Conservation (phyloP, 2,329 filamentous ascomycete genomes). For the Fusarium xylarioides region DNA sequence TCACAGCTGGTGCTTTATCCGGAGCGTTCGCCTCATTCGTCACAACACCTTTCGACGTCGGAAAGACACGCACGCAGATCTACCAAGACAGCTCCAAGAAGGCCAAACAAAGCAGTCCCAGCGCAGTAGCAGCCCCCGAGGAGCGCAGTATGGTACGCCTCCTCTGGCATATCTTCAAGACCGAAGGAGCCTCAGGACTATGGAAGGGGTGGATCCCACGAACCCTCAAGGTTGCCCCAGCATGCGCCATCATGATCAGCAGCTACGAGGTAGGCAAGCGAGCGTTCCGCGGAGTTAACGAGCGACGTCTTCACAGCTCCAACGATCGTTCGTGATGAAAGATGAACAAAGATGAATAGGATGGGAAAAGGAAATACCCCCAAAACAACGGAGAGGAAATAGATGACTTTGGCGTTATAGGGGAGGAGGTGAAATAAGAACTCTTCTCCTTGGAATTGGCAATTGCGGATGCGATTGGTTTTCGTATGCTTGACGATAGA, state of each 20-base stretch:
- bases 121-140: slow-evolving; percentile 67
- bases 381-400: background rate
- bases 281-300: slow-evolving; percentile 80
- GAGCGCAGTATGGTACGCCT: slow-evolving; percentile 81
- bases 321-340: slow-evolving; percentile 12
- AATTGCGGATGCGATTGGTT: background rate
- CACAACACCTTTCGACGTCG: slow-evolving; percentile 96
- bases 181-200: slow-evolving; percentile 81
- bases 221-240: slow-evolving; percentile 92
- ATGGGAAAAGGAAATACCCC: slow-evolving; percentile 21
- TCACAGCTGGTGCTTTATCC: slow-evolving; percentile 83
- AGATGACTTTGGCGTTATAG: slow-evolving; percentile 35
- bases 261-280: slow-evolving; percentile 97
- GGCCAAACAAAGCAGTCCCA: slow-evolving; percentile 30
- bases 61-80: slow-evolving; percentile 94
- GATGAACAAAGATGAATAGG: background rate
- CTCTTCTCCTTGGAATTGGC: slow-evolving; percentile 24
- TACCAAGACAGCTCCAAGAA: slow-evolving; percentile 63
- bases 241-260: slow-evolving; percentile 99
- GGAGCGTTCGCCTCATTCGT: slow-evolving; percentile 87
- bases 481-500: slow-evolving; percentile 27
- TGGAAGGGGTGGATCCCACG: slow-evolving; percentile 93
- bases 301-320: slow-evolving; percentile 44
- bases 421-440: slow-evolving; percentile 10
- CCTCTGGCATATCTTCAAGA: slow-evolving; percentile 88